Evolutionary conservation across 306 rosid genomes (phyloP).

Genomic region (Lathyrus sativus): DNA sequence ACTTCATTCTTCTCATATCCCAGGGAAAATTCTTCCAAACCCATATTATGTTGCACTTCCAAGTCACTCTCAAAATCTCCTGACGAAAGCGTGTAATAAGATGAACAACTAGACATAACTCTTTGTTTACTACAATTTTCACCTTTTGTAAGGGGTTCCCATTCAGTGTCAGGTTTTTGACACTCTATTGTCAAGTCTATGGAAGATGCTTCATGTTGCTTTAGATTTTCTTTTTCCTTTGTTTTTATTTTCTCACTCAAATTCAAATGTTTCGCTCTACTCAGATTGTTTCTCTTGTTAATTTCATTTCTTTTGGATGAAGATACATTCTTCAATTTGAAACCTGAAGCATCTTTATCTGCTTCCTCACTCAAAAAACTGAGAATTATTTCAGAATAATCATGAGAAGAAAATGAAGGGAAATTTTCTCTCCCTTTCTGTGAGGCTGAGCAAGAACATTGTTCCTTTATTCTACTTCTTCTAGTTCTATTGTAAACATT

Average conservation of each 20-base stretch:
- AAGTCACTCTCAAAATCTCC: slow-evolving; percentile 65
- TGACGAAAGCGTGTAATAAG: slow-evolving; percentile 75
- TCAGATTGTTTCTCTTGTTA: slow-evolving; percentile 39
- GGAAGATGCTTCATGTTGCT: slow-evolving; percentile 36
- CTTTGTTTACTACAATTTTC: slow-evolving; percentile 50
- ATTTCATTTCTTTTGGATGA: slow-evolving; percentile 49
- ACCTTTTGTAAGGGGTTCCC: slow-evolving; percentile 36
- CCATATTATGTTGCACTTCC: slow-evolving; percentile 62
- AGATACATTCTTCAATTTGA: slow-evolving; percentile 43
- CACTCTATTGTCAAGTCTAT: slow-evolving; percentile 45
- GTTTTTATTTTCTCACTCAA: slow-evolving; percentile 47
- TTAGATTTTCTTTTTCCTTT: slow-evolving; percentile 45
- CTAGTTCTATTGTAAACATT: slow-evolving; percentile 45
- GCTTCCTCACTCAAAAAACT: slow-evolving; percentile 74
- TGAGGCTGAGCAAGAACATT: slow-evolving; percentile 42
- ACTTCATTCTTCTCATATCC: slow-evolving; percentile 45
- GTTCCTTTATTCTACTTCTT: slow-evolving; percentile 53
- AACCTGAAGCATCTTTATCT: slow-evolving; percentile 44
- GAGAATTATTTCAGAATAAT: slow-evolving; percentile 64
- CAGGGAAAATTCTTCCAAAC: slow-evolving; percentile 52
- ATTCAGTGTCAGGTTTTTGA: slow-evolving; percentile 40
- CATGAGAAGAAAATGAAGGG: slow-evolving; percentile 40
- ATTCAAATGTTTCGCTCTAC: slow-evolving; percentile 47
- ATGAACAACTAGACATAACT: slow-evolving; percentile 78
- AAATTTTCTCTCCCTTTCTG: slow-evolving; percentile 43